A percentile compares a stretch with the other conserved stretches of the same genome.
These are phyloP conservation scores for Aspergillus ruber DNA, from an alignment of 2,329 filamentous ascomycete species.

Conservation along the genomic window DNA sequence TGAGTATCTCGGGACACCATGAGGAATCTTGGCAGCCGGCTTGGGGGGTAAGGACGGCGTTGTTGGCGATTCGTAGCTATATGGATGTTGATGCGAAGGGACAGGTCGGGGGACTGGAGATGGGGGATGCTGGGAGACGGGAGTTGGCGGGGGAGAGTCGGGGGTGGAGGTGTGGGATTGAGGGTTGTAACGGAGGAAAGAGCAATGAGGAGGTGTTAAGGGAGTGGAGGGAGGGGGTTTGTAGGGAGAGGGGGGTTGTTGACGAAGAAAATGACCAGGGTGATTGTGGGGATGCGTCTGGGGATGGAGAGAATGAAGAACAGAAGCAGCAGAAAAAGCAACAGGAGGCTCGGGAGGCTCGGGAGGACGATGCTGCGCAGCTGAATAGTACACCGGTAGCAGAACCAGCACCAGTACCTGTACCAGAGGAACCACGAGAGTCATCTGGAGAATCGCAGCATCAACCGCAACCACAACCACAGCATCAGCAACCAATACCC, in stretches of 20 bases:
- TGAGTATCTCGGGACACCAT: constrained; percentile 89
- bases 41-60: constrained; percentile 88
- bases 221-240: constrained; percentile 57
- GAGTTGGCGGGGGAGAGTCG: constrained; percentile 62
- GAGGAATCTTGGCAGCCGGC: constrained; percentile 99
- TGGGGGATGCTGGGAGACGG: constrained; percentile 59
- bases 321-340: constrained; percentile 35
- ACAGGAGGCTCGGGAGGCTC: not conserved
- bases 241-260: constrained; percentile 26
- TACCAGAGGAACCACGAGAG: not conserved
- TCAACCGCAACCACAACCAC: not conserved
- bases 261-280: not conserved
- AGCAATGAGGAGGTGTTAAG: constrained; percentile 66
- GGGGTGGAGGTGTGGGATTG: constrained; percentile 58
- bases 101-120: constrained; percentile 84
- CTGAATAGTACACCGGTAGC: too few relatives aligned
- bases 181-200: constrained; percentile 38
- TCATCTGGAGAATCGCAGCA: not conserved
- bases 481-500: not conserved
- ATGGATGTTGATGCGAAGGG: constrained; percentile 88
- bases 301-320: constrained; percentile 30
- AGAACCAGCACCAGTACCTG: too few relatives aligned
- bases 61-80: constrained; percentile 73
- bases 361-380: not conserved
- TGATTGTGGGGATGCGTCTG: too few relatives aligned